Base-by-base conservation (phyloP, 2,329 filamentous ascomycete species). In the Aspergillus novofumigatus region DNA sequence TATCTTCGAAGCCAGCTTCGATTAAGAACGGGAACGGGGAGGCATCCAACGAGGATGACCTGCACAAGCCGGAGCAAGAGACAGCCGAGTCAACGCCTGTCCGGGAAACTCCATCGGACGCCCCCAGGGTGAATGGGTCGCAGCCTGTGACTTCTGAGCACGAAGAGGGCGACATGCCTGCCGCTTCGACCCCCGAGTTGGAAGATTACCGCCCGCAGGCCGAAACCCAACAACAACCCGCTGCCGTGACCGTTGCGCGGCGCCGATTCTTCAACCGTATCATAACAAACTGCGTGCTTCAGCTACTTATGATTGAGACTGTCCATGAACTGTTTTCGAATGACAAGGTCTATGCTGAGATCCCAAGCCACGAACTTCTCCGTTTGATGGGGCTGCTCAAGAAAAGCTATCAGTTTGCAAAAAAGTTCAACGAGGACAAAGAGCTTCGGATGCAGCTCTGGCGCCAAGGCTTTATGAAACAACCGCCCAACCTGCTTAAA, bases 391-490 rank as follows among this genome's bases (percentile, higher is more conserved):
- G 85, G 1, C 82, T 99, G 1, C 82, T 99, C 29, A 99, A 99
- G 77, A 94, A 95, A 71, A 94, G 89, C 28, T 99, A 96, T 77
- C 86, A 95, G 58, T 99, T 99, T 66, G 94, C 95, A 48, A 92
- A 95, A 69, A 90, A 89, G 66, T 99, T 99, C 81, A 99, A 99
- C 74, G 91, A 92, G 62, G 92, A 99, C 77, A 96, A 96, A 75
- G 94, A 97, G 64, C 81, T 99, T 41, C 87, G 94, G 49, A 96
- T 96, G 83, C 86, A 91, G 20, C 81, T 99, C 20, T 99, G 95
- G 91, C 84, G 92, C 52, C 94, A 99, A 73, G 94, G 95, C 0
- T 99, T 99, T 81, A 99, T 99, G 94, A 96, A 96, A 77, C 94
- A 99, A 72, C 93, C 94, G 17, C 94, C 94, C 2, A 99, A 99